Conservation (phyloP, 495 filamentous ascomycete species). For the Podospora comata region DNA sequence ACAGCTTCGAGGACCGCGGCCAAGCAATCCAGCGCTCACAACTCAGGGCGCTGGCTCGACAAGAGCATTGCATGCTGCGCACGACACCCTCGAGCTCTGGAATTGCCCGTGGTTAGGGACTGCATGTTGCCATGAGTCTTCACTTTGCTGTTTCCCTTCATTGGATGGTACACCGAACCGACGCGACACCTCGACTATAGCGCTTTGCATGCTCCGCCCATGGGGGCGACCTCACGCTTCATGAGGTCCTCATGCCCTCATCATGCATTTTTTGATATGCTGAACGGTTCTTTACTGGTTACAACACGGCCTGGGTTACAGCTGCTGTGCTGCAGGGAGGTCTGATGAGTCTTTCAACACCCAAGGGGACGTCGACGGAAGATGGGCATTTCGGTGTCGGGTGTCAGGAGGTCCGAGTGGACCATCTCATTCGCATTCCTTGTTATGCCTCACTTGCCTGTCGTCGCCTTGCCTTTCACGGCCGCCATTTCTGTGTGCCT, state of each 20-base stretch:
- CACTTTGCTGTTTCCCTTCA: neutral
- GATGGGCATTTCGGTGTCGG: neutral
- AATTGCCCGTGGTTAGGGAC: neutral
- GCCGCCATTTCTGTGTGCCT: neutral
- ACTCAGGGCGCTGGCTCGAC: neutral
- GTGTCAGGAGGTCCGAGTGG: constrained; percentile 2
- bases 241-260: neutral
- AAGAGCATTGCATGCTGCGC: neutral
- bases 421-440: neutral
- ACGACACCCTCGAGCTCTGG: neutral
- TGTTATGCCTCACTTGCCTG: constrained; percentile 1
- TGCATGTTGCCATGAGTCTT: neutral
- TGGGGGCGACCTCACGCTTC: neutral
- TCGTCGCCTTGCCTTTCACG: neutral
- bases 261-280: neutral
- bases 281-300: neutral
- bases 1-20: neutral
- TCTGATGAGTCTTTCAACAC: neutral
- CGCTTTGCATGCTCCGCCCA: neutral
- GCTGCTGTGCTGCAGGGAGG: neutral
- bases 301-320: neutral
- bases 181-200: neutral
- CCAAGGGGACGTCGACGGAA: neutral
- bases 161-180: neutral
- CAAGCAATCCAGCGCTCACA: neutral